A percentile compares a stretch with the other conserved stretches of the same genome.
phyloP scores from a whole-genome alignment of 2,329 filamentous ascomycete genomes.

The Dichotomopilus funicola region DNA sequence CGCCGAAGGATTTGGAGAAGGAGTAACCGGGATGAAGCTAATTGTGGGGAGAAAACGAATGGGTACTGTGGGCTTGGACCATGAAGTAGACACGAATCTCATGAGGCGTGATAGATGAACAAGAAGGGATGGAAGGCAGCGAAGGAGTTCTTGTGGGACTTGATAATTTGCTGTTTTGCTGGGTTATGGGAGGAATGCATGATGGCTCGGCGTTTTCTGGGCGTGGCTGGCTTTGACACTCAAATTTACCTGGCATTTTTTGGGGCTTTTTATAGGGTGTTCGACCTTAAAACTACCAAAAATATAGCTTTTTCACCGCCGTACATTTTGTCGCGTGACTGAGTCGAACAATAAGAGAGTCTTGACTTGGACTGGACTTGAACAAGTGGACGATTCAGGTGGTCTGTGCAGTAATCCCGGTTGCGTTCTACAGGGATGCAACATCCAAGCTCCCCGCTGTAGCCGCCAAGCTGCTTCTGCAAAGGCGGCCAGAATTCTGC shows the following conservation, averaged over 20 bases:
- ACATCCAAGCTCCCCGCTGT: slow-evolving; percentile 9
- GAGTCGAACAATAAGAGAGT: too few species aligned
- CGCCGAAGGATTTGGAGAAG: slow-evolving; percentile 91
- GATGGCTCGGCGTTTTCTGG: slow-evolving; percentile 7
- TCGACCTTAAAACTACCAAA: too few species aligned
- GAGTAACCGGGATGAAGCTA: slow-evolving; percentile 27
- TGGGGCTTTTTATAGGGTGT: too few species aligned
- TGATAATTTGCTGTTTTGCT: slow-evolving; percentile 4
- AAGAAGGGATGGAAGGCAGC: background rate
- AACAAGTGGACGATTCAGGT: background rate
- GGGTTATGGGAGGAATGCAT: slow-evolving; percentile 2
- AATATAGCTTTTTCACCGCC: too few species aligned
- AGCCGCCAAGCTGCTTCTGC: slow-evolving; percentile 11
- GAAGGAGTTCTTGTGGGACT: slow-evolving; percentile 2
- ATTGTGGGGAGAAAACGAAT: background rate
- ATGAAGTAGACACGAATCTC: slow-evolving; percentile 1
- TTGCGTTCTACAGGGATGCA: background rate
- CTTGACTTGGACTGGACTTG: too few species aligned
- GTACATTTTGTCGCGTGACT: too few species aligned
- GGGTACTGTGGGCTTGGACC: background rate
- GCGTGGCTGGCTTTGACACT: background rate
- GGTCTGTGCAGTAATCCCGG: slow-evolving; percentile 1
- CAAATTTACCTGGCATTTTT: background rate
- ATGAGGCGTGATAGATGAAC: slow-evolving; percentile 4
- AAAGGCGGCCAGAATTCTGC: slow-evolving; percentile 25